Base-by-base conservation (phyloP, 1,139 yeast genomes). In the Scheffersomyces lignicola region DNA sequence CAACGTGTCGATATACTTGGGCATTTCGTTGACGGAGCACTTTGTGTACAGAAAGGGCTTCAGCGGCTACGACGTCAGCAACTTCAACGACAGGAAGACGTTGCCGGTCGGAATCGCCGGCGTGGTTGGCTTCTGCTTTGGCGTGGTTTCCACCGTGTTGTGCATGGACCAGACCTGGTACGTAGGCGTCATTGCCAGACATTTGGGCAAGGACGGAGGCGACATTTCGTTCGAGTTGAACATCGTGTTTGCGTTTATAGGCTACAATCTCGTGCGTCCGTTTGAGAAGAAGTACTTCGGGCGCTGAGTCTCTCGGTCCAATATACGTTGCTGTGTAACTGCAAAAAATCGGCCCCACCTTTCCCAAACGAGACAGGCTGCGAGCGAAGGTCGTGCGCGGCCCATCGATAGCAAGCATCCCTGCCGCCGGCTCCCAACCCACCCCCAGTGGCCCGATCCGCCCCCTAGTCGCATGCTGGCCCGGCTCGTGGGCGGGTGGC, bases 111-210 rank as follows among this genome's bases (percentile, higher is more conserved):
- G 64, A 2, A 37, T 53, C 29, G 62, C 62, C 3, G 61, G 62
- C 5, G 38, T 55, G 2, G 40, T 52, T 22, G 62, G 54, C 2
- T 58, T 58, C 36, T 33, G 40, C 4, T 56, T 49, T 31, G 65
- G 64, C 3, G 47, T 56, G n/a, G 52, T 52, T 16, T 52, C 62
- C n/a, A 55, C 62, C 2, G 57, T 57, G 2, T 40, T 58, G 14
- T 48, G 56, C 12, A 59, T 58, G 63, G 42, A 57, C 37, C 64
- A 60, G 39, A 46, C 60, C 1, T 58, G 63, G 63, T 58, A 58
- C 39, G 51, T 42, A 18, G 62, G 63, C 6, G 59, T 57, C 2
- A 51, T 58, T 31, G 55, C 62, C 5, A 42, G 43, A 22, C 47
- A 40, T 24, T 43, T 56, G 18, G 41, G 43, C 3, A 36, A 37